Evolutionary conservation across 768 basidiomycete species (phyloP).

Genomic region (Leccinum arenicola): DNA sequence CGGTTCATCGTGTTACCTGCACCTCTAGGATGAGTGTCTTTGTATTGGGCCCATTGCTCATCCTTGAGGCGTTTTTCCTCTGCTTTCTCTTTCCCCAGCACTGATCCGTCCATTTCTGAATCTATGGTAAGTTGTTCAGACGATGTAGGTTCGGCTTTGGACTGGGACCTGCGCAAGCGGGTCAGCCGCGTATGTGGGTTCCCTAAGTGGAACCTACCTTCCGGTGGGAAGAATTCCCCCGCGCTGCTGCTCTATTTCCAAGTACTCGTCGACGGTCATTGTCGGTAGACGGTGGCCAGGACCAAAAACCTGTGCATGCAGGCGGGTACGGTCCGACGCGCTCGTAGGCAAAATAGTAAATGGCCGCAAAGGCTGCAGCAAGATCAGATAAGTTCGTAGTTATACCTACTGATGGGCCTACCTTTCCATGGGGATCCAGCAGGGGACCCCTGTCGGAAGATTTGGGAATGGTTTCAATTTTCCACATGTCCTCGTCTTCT

Average conservation of each 20-base stretch:
- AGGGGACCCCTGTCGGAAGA: conserved; percentile 57
- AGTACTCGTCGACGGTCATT: conserved; percentile 94
- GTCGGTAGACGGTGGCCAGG: conserved; percentile 84
- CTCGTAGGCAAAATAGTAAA: conserved; percentile 89
- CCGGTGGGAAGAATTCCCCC: conserved; percentile 88
- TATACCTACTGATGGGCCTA: conserved; percentile 29
- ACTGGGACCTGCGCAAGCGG: conserved; percentile 50
- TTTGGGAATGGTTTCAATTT: conserved; percentile 56
- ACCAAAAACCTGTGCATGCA: conserved; percentile 82
- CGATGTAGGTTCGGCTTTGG: conserved; percentile 63
- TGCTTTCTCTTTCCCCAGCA: conserved; percentile 58
- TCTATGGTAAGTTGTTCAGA: conserved; percentile 77
- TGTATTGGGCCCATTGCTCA: conserved; percentile 89
- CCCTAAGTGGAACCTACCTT: conserved; percentile 54
- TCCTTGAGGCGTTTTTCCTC: conserved; percentile 83
- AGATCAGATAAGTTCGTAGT: conserved; percentile 1
- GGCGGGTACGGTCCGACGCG: conserved; percentile 60
- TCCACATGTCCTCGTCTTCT: conserved; percentile 62
- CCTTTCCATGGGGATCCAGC: conserved; percentile 75
- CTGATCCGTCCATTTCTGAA: conserved; percentile 82
- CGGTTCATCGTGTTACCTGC: conserved; percentile 98
- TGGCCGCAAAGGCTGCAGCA: conserved; percentile 72
- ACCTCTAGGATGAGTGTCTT: conserved; percentile 81
- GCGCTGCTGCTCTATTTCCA: conserved; percentile 76
- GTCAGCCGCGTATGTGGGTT: conserved; percentile 5